Conservation (phyloP, 192 early-diverging fungal species). For the Phycomyces nitens region DNA sequence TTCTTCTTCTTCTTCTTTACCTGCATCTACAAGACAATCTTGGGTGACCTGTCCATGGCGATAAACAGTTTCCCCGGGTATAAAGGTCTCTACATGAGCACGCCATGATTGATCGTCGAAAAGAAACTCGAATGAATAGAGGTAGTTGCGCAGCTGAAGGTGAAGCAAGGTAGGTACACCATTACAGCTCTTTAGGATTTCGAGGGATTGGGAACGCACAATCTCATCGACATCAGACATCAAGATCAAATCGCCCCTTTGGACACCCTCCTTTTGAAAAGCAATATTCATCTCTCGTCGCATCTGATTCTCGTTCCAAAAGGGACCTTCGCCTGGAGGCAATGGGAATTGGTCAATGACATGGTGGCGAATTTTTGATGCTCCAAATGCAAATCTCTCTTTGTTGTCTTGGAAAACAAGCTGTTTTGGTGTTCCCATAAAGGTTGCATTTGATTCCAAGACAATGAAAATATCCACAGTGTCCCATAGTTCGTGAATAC, state of each 20-base stretch:
- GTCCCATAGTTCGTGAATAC: conserved; percentile 50
- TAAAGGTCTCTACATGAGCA: conserved; percentile 40
- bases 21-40: conserved; percentile 50
- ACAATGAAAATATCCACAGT: conserved; percentile 61
- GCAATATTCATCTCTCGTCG: conserved; percentile 40
- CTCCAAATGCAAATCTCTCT: conserved; percentile 51
- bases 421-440: conserved; percentile 50
- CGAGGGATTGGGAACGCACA: conserved; percentile 38
- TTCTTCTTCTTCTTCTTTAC: conserved; percentile 21
- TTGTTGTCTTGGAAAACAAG: conserved; percentile 42
- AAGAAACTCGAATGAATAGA: conserved; percentile 63
- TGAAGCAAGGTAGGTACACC: conserved; percentile 46
- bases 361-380: conserved; percentile 50
- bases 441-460: conserved; percentile 52
- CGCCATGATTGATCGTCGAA: conserved; percentile 45
- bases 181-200: conserved; percentile 41
- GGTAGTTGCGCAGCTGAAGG: conserved; percentile 48
- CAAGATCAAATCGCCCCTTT: conserved; percentile 44
- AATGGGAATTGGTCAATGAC: conserved; percentile 25
- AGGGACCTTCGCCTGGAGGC: conserved; percentile 7
- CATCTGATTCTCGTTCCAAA: conserved; percentile 26
- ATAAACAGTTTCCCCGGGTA: conserved; percentile 18
- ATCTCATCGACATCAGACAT: conserved; percentile 65
- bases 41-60: conserved; percentile 35
- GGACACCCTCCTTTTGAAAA: conserved; percentile 21